Evolutionary conservation across 2,329 filamentous ascomycete species (phyloP).

Genomic region (Fusarium floridanum): DNA sequence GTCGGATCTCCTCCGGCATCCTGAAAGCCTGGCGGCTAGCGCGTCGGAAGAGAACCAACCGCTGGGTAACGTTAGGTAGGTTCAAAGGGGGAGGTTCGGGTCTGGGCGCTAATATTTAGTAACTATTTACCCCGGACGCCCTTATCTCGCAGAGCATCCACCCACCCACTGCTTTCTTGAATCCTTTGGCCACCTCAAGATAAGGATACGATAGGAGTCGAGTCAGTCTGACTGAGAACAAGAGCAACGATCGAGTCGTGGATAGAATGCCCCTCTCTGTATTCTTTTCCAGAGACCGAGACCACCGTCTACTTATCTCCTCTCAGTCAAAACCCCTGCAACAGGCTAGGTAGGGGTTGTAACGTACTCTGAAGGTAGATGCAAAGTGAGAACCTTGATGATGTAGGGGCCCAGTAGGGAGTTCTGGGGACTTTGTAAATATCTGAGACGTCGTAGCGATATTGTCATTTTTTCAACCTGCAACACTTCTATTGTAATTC

Average conservation of each 20-base stretch:
- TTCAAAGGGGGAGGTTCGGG: neutral
- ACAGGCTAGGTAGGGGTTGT: too few relatives aligned
- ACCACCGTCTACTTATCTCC: neutral
- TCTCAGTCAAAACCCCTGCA: too few relatives aligned
- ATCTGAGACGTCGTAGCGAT: neutral
- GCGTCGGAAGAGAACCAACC: neutral
- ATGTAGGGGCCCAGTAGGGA: too few relatives aligned
- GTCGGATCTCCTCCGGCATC: neutral
- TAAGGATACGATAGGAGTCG: neutral
- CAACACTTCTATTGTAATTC: neutral
- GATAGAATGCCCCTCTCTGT: neutral
- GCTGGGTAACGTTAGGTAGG: neutral
- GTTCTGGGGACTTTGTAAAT: too few relatives aligned
- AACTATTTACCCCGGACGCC: too few relatives aligned
- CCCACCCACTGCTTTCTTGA: neutral
- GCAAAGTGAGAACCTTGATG: too few relatives aligned
- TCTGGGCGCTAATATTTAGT: neutral
- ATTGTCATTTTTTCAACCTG: neutral
- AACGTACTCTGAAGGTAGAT: too few relatives aligned
- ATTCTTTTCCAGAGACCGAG: neutral
- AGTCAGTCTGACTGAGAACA: neutral
- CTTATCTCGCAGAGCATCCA: neutral
- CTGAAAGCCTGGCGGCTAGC: neutral
- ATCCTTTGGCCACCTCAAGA: neutral
- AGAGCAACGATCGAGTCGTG: neutral